Percentiles rank a stretch among this genome's conserved stretches.
phyloP scores from a whole-genome alignment of 2,329 filamentous ascomycete species.

The Penicillium sp. region DNA sequence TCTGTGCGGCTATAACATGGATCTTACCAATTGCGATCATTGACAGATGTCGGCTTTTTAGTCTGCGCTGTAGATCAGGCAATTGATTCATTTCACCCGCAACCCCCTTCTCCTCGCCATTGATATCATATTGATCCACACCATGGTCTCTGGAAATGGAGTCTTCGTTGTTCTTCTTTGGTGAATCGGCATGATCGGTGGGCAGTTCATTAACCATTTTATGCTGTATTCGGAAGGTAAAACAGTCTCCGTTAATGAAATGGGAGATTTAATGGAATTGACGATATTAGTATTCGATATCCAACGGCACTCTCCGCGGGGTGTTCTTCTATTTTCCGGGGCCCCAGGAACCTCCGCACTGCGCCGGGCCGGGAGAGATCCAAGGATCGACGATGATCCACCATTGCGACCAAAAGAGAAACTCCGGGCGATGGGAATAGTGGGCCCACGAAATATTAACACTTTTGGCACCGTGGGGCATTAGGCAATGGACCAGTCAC shows the following conservation, averaged over 20 bases:
- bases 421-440: neutral
- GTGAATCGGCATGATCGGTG: neutral
- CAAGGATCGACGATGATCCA: conserved; percentile 1
- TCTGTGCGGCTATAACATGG: neutral
- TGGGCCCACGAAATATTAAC: neutral
- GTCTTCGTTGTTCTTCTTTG: neutral
- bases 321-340: conserved; percentile 1
- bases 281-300: neutral
- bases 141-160: neutral
- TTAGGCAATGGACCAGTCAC: neutral
- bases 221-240: neutral
- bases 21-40: conserved; percentile 14
- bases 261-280: neutral
- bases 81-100: conserved; percentile 4
- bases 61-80: conserved; percentile 7
- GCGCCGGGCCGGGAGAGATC: conserved; percentile 5
- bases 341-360: conserved; percentile 2
- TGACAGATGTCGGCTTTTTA: conserved; percentile 8
- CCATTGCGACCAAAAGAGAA: conserved; percentile 1
- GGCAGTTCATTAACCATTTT: neutral
- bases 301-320: neutral
- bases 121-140: conserved; percentile 1
- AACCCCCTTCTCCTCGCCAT: conserved; percentile 2
- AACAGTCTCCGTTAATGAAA: too few species aligned
- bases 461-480: neutral